A percentile compares a stretch with the other conserved stretches of the same genome.
phyloP scores from a whole-genome alignment of 2,329 filamentous ascomycete species.

The Fusarium fujikuroi region DNA sequence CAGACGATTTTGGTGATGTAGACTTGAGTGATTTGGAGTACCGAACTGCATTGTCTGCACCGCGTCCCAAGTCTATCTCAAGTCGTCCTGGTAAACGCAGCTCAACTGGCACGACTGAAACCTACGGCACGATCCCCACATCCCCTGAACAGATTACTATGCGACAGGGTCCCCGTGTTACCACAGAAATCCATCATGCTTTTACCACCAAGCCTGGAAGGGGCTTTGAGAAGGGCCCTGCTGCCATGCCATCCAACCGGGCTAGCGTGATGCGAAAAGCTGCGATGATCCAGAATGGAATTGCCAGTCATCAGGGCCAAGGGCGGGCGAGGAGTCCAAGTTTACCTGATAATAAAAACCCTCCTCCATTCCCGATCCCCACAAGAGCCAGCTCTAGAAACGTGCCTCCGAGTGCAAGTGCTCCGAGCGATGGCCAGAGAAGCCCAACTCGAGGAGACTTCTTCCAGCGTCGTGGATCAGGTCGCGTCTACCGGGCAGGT shows the following conservation, averaged over 20 bases:
- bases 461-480: slow-evolving; percentile 64
- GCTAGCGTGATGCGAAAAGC: slow-evolving; percentile 77
- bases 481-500: slow-evolving; percentile 63
- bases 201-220: slow-evolving; percentile 53
- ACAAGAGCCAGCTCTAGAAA: slow-evolving; percentile 87
- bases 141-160: slow-evolving; percentile 56
- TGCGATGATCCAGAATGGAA: slow-evolving; percentile 83
- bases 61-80: slow-evolving; percentile 60
- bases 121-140: slow-evolving; percentile 49
- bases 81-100: slow-evolving; percentile 55
- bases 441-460: slow-evolving; percentile 76
- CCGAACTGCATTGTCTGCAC: slow-evolving; percentile 72
- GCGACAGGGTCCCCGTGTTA: slow-evolving; percentile 46
- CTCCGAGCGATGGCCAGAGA: slow-evolving; percentile 75
- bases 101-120: slow-evolving; percentile 46
- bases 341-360: slow-evolving; percentile 69
- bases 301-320: slow-evolving; percentile 72
- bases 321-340: slow-evolving; percentile 73
- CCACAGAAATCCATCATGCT: slow-evolving; percentile 59
- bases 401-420: slow-evolving; percentile 72
- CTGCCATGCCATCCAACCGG: slow-evolving; percentile 53
- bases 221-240: slow-evolving; percentile 53
- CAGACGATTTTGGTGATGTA: slow-evolving; percentile 68
- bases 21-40: slow-evolving; percentile 75
- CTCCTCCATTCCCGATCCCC: slow-evolving; percentile 94